Evolutionary conservation across 352 stramenopile species (phyloP).

Genomic region (Sclerospora graminicola): DNA sequence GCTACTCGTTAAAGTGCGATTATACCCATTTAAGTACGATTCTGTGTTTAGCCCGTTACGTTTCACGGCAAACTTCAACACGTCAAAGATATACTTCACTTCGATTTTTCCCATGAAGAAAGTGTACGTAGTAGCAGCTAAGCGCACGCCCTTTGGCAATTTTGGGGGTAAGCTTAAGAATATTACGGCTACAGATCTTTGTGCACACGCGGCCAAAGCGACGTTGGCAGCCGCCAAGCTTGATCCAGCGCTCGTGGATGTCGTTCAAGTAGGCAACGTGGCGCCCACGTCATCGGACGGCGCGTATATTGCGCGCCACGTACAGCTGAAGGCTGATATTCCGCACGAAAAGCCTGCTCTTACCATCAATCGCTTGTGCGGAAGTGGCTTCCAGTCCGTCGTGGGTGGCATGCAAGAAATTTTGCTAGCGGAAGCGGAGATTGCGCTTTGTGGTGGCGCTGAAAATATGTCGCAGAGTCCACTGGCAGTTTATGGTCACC

Average conservation of each 20-base stretch:
- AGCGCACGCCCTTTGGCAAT: conserved; percentile 92
- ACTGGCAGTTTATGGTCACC: conserved; percentile 86
- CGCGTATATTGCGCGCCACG: conserved; percentile 92
- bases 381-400: conserved; percentile 95
- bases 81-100: too few species aligned
- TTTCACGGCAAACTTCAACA: background rate
- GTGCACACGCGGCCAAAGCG: conserved; percentile 77
- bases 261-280: conserved; percentile 94
- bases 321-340: conserved; percentile 87
- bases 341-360: conserved; percentile 87
- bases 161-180: conserved; percentile 93
- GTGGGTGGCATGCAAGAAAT: conserved; percentile 89
- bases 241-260: conserved; percentile 85
- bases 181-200: conserved; percentile 88
- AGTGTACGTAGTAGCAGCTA: conserved; percentile 93
- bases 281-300: conserved; percentile 90
- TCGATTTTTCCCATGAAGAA: conserved; percentile 34
- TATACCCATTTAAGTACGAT: too few species aligned
- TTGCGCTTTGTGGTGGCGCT: conserved; percentile 85
- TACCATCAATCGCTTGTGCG: conserved; percentile 97
- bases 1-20: too few species aligned
- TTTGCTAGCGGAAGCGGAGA: conserved; percentile 80
- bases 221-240: conserved; percentile 69
- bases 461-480: conserved; percentile 96
- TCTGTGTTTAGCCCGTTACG: too few species aligned